phyloP scores from a whole-genome alignment of 177 flowering plant species.

The Vitis hybrid region DNA sequence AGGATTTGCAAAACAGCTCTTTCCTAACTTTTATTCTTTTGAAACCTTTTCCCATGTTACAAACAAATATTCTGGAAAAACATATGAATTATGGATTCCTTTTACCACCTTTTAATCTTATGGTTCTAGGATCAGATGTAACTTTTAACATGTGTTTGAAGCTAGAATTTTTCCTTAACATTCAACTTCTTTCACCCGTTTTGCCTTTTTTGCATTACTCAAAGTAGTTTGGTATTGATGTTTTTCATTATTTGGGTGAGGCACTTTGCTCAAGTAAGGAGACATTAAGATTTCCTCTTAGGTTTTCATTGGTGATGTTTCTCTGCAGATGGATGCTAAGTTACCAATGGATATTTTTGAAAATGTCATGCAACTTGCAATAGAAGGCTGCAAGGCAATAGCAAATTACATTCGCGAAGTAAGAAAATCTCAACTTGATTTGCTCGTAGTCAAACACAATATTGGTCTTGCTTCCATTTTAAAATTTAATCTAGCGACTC shows the following conservation, averaged over 20 bases:
- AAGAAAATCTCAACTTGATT: conserved; percentile 9
- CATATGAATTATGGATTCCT: not conserved
- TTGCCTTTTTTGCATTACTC: not conserved
- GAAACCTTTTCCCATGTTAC: no score
- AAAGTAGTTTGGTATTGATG: accelerated
- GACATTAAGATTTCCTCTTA: not conserved
- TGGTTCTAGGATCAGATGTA: not conserved
- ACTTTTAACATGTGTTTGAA: not conserved
- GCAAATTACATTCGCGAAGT: conserved; percentile 82
- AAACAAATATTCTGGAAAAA: no score
- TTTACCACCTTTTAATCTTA: not conserved
- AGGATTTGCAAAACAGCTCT: no score
- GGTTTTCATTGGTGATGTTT: conserved; percentile 3
- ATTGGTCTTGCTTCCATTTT: no score
- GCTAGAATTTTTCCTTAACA: not conserved
- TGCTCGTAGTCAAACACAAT: no score
- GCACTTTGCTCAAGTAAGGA: no score
- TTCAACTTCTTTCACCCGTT: not conserved
- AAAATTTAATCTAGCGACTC: no score
- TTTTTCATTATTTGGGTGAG: no score
- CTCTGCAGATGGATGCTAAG: conserved; percentile 87
- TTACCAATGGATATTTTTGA: conserved; percentile 76
- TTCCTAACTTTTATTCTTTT: no score
- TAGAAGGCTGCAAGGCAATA: conserved; percentile 92
- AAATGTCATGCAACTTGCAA: conserved; percentile 82